Evolutionary conservation across 139 green algal species (phyloP).

Genomic region (Pleodorina starrii): DNA sequence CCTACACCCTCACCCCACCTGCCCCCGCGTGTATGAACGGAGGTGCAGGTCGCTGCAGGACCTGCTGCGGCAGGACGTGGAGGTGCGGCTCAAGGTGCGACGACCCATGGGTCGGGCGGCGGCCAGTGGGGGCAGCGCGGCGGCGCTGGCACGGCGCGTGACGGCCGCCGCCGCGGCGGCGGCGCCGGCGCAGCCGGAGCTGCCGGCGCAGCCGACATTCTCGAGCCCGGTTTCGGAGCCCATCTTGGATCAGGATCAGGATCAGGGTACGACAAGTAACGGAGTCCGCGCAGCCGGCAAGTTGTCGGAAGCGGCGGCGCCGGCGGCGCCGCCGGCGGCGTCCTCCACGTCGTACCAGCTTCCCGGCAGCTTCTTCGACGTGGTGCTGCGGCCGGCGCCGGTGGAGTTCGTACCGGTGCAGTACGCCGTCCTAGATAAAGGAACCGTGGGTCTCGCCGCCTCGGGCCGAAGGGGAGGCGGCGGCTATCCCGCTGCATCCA

Average conservation of each 20-base stretch:
- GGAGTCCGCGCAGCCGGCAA: too few relatives aligned
- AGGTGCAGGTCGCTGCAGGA: slow-evolving; percentile 53
- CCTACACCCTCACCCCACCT: too few relatives aligned
- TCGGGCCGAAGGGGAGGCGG: too few relatives aligned
- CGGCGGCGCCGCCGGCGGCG: background rate
- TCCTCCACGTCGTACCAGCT: slow-evolving; percentile 18
- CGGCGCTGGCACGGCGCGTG: background rate
- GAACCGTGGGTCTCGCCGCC: background rate
- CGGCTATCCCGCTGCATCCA: background rate
- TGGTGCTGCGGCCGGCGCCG: slow-evolving; percentile 38
- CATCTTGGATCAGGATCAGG: too few relatives aligned
- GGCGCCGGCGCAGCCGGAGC: background rate
- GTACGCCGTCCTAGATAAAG: slow-evolving; percentile 27
- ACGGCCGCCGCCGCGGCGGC: background rate
- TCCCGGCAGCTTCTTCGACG: background rate
- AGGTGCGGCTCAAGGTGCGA: slow-evolving; percentile 9
- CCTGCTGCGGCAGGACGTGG: background rate
- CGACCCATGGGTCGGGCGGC: background rate
- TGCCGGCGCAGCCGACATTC: background rate
- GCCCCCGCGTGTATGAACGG: too few relatives aligned
- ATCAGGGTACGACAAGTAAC: too few relatives aligned
- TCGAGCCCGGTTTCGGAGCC: too few relatives aligned
- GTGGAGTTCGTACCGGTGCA: slow-evolving; percentile 56
- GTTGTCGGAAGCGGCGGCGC: background rate
- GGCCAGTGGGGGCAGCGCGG: background rate